A percentile compares a stretch with the other conserved stretches of the same genome.
phyloP scores from a whole-genome alignment of 2,329 filamentous ascomycete genomes.

The Fusarium xylarioides region DNA sequence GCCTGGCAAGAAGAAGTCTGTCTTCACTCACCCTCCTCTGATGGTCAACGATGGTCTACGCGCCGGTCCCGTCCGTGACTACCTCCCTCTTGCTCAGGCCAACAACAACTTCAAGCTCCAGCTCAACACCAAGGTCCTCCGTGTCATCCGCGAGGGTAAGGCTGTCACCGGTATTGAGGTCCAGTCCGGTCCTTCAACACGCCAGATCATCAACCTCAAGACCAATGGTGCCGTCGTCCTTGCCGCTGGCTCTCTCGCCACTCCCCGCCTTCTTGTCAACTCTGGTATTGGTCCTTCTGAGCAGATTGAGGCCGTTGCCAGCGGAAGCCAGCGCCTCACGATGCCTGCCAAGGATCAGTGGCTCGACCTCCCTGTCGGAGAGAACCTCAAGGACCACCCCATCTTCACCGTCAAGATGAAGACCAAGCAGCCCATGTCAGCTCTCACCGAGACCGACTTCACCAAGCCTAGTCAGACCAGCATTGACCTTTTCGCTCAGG shows the following conservation, averaged over 20 bases:
- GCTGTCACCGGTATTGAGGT: constrained; percentile 74
- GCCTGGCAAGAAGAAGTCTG: constrained; percentile 71
- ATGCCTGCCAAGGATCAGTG: constrained; percentile 62
- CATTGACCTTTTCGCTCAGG: constrained; percentile 47
- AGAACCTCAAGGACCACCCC: constrained; percentile 66
- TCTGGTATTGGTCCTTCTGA: constrained; percentile 70
- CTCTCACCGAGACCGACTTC: constrained; percentile 32
- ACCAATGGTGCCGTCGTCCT: constrained; percentile 63
- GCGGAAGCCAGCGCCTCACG: constrained; percentile 58
- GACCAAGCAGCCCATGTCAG: constrained; percentile 56
- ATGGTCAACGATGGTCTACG: constrained; percentile 69
- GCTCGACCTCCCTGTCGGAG: constrained; percentile 67
- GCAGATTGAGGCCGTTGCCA: constrained; percentile 63
- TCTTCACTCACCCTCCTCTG: constrained; percentile 67
- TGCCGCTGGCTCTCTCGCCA: constrained; percentile 75
- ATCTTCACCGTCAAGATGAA: constrained; percentile 50
- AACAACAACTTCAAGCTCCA: constrained; percentile 73
- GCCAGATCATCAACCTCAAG: constrained; percentile 41
- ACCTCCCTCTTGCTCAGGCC: constrained; percentile 68
- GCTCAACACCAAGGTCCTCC: constrained; percentile 72
- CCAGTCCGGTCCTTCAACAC: constrained; percentile 63
- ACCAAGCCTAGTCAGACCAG: constrained; percentile 42
- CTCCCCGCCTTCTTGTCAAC: constrained; percentile 70
- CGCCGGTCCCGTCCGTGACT: constrained; percentile 75
- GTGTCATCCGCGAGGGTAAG: constrained; percentile 70